Base-by-base conservation (phyloP, 495 filamentous ascomycete genomes). In the Ramalina intermedia region DNA sequence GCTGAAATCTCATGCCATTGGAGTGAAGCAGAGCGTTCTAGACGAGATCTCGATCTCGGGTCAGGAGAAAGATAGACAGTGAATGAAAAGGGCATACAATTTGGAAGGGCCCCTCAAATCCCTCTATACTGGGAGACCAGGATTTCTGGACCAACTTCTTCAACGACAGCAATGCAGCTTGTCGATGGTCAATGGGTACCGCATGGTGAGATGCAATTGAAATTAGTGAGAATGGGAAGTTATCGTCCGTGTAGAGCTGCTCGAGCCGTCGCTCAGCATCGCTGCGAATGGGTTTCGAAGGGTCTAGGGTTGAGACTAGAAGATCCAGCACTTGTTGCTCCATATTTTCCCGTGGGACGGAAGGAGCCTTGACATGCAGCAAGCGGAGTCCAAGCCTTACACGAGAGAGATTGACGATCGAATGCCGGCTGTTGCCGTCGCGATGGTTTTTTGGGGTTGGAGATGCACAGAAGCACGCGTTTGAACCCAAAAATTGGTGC, bases 281-380 rank as follows among this genome's bases (percentile, higher is more conserved):
- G 60, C 80, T 84, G 61, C 88, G 77, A 16, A 81, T 76, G 41
- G 70, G 76, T 55, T 84, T 77, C 21, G 73, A 69, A 47, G 80
- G 52, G 47, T 77, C 76, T 62, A 93, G 86, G 14, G 88, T 91
- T 63, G 82, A 80, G 49, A 80, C 74, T 42, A 95, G 81, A 56
- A 93, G 72, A 56, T 76, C 75, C 54, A 87, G 75, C 55, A 94
- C 75, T 65, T 87, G 76, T 68, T 89, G 82, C 73, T 93, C 87
- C 85, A 89, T 89, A 52, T 50, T 66, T 61, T 9, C 5, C 12
- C 29, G 29, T 4, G 7, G 7, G 29, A 48, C 42, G 17, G 35
- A 33, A 23, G 20, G 7, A 43, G 36, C 17, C 12, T 18, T 40
- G 24, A 48, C 36, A 39, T 40, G 26, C 46, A 40, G 46, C 6